A percentile compares a stretch with the other conserved stretches of the same genome.
Evolutionary conservation across 805 yeast species (phyloP).

Genomic region (Nakazawaea anatomiae): DNA sequence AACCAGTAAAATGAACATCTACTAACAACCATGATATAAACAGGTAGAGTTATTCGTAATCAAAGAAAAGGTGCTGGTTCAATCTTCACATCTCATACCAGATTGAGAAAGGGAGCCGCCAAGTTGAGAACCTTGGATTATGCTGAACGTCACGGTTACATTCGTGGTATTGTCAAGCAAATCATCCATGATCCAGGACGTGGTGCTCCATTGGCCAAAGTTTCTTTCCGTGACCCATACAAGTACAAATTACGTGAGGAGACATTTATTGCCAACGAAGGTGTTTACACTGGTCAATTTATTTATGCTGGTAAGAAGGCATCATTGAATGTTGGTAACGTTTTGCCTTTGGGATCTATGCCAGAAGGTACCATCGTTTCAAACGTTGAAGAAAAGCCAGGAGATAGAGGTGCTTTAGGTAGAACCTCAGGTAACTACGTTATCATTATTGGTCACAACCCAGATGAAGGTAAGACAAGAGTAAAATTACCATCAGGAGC

Average conservation of each 20-base stretch:
- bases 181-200: constrained; percentile 99
- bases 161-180: constrained; percentile 98
- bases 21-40: background rate
- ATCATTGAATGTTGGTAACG: constrained; percentile 93
- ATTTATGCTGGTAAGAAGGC: constrained; percentile 99
- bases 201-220: constrained; percentile 99
- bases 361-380: constrained; percentile 49
- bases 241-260: constrained; percentile 96
- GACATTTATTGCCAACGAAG: constrained; percentile 98
- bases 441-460: constrained; percentile 98
- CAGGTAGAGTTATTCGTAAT: constrained; percentile 99
- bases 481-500: constrained; percentile 99
- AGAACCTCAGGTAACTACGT: constrained; percentile 99
- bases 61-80: constrained; percentile 99
- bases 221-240: constrained; percentile 99
- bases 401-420: constrained; percentile 81
- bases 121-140: constrained; percentile 98
- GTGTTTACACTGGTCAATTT: constrained; percentile 99
- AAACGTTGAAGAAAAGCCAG: constrained; percentile 47
- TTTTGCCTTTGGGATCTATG: constrained; percentile 91
- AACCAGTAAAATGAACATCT: background rate
- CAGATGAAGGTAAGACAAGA: constrained; percentile 98
- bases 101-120: constrained; percentile 99
- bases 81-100: constrained; percentile 99
- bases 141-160: constrained; percentile 99